Base-by-base conservation (phyloP, 2,329 filamentous ascomycete genomes). In the Botrytis hyacinthi region DNA sequence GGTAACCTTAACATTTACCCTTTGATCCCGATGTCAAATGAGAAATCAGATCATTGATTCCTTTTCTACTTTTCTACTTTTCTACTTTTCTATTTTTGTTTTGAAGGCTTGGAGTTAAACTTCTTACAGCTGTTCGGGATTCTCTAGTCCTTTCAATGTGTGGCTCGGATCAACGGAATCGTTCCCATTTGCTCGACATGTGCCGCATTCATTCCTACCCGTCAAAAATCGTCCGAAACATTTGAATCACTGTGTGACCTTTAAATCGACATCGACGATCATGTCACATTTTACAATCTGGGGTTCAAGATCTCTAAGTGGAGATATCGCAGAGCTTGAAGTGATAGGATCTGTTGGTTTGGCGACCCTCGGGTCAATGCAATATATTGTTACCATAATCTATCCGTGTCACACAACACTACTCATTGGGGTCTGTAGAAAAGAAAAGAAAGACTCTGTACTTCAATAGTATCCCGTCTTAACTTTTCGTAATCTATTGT, bases 211-310 rank as follows among this genome's bases (percentile, higher is more conserved):
- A 37, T n/a, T 42, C 40, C 8, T 35, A 44, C 37, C 61, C 37
- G 61, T 29, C 61, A 48, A 51, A 40, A 63, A 44, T 63, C 32
- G 63, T 51, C 63, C 63, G 63, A 67, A 67, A 67, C 63, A 67
- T 67, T 14, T 48, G 29, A 51, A 32, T 18, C 42, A 51, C 26
- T 2, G 44, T 67, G 63, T 40, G n/a, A 67, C 44, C 4, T 29
- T 5, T 22, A 20, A n/a, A 51, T 67, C 42, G 9, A 32, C 63
- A 67, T 67, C 63, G 63, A 67, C 63, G 63, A 67, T 67, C 63
- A 67, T 67, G 44, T 67, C 44, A 66, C 63, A n/a, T 66, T n/a
- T 66, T 22, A 26, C 22, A 18, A 35, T 66, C 63, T 51, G 63
- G 63, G 63, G 40, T 66, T 26, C 22, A 46, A 51, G 63, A 51